phyloP scores from a whole-genome alignment of 2,329 filamentous ascomycete species.

The Colletotrichum somersetense region DNA sequence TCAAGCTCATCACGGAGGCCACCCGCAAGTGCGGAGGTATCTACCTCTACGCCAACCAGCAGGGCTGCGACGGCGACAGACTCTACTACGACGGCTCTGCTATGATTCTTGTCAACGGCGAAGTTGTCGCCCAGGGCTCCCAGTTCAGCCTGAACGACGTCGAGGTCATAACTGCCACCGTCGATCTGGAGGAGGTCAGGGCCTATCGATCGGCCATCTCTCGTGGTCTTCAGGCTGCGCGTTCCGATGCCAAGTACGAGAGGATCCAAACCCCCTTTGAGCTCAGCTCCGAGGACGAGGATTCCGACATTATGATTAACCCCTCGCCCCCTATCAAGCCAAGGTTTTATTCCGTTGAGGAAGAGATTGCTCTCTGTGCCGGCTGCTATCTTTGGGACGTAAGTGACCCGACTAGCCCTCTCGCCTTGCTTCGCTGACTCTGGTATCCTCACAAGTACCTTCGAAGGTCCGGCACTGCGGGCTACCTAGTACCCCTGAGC shows the following conservation, averaged over 20 bases:
- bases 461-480: conserved; percentile 53
- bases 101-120: conserved; percentile 73
- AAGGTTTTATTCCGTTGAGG: conserved; percentile 71
- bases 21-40: conserved; percentile 62
- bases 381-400: conserved; percentile 76
- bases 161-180: conserved; percentile 74
- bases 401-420: neutral
- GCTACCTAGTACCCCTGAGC: conserved; percentile 68
- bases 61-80: conserved; percentile 70
- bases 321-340: conserved; percentile 61
- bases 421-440: conserved; percentile 9
- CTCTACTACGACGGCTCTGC: conserved; percentile 66
- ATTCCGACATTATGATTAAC: conserved; percentile 54
- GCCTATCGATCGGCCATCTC: conserved; percentile 68
- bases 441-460: conserved; percentile 22
- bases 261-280: conserved; percentile 55
- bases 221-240: conserved; percentile 69
- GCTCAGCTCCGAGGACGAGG: conserved; percentile 52
- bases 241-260: conserved; percentile 58
- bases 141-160: conserved; percentile 67
- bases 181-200: conserved; percentile 79
- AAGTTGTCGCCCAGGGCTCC: conserved; percentile 61
- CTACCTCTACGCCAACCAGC: conserved; percentile 65
- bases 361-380: conserved; percentile 75
- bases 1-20: conserved; percentile 75